Percentiles rank a stretch among this genome's conserved stretches.
Evolutionary conservation across 164 flowering plant genomes (phyloP).

Genomic region (Taxillus chinensis): DNA sequence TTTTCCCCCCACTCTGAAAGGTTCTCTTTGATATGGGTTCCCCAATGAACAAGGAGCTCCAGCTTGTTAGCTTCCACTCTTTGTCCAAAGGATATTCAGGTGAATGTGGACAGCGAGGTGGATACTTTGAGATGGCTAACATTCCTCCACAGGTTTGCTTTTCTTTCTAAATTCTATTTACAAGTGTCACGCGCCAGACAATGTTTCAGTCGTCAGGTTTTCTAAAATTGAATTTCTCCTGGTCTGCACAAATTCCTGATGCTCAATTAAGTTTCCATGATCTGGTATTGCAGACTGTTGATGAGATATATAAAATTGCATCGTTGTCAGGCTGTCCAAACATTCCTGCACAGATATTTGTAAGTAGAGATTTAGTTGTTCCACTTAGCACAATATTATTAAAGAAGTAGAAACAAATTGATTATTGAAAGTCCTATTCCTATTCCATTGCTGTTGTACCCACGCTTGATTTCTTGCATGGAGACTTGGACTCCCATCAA

Average conservation of each 20-base stretch:
- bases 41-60: conserved; percentile 77
- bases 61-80: conserved; percentile 92
- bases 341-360: conserved; percentile 95
- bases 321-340: conserved; percentile 92
- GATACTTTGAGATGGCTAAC: conserved; percentile 98
- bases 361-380: conserved; percentile 31
- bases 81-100: conserved; percentile 99
- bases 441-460: no score
- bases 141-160: conserved; percentile 68
- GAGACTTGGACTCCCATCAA: no score
- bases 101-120: conserved; percentile 98
- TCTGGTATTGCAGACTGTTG: conserved; percentile 75
- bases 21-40: conserved; percentile 84
- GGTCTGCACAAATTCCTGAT: neutral
- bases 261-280: conserved; percentile 7
- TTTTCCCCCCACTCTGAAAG: conserved; percentile 23
- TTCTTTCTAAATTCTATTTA: neutral
- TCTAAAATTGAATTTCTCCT: no score
- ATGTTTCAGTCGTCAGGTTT: no score
- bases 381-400: no score
- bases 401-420: no score
- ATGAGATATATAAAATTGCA: conserved; percentile 89
- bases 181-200: no score
- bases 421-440: no score
- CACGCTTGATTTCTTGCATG: no score